These are phyloP conservation scores for Microdochium bolleyi DNA, from an alignment of 2,329 filamentous ascomycete genomes.

Conservation along the genomic window DNA sequence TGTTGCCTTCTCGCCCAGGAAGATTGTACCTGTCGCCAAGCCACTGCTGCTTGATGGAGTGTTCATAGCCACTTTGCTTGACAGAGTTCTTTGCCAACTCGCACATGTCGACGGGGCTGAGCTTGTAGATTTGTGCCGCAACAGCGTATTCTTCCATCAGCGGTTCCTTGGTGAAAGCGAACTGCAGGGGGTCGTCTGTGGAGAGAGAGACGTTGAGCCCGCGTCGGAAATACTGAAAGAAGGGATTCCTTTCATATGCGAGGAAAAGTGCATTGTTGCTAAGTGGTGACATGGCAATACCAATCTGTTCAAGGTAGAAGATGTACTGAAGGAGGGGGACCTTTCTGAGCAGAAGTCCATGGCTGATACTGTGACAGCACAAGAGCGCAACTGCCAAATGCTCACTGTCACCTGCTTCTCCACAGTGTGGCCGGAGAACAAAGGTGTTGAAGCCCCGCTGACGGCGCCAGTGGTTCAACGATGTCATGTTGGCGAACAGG, in stretches of 20 bases:
- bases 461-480: conserved; percentile 85
- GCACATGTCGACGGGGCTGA: conserved; percentile 96
- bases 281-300: conserved; percentile 97
- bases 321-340: conserved; percentile 93
- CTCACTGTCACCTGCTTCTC: conserved; percentile 93
- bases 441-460: conserved; percentile 94
- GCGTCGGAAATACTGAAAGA: conserved; percentile 89
- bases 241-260: conserved; percentile 94
- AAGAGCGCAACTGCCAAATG: conserved; percentile 87
- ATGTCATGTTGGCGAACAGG: conserved; percentile 87
- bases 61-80: conserved; percentile 87
- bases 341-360: conserved; percentile 86
- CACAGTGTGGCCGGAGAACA: conserved; percentile 84
- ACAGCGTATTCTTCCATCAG: conserved; percentile 98
- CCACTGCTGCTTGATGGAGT: conserved; percentile 85
- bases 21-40: conserved; percentile 70
- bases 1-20: conserved; percentile 77
- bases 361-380: conserved; percentile 94
- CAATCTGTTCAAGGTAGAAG: conserved; percentile 96
- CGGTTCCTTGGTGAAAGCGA: conserved; percentile 97
- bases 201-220: conserved; percentile 94
- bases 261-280: conserved; percentile 97
- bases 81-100: conserved; percentile 96
- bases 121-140: conserved; percentile 96
- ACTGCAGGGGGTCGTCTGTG: conserved; percentile 93